Conservation (phyloP, 2,329 filamentous ascomycete genomes). For the Cladophialophora immunda region DNA sequence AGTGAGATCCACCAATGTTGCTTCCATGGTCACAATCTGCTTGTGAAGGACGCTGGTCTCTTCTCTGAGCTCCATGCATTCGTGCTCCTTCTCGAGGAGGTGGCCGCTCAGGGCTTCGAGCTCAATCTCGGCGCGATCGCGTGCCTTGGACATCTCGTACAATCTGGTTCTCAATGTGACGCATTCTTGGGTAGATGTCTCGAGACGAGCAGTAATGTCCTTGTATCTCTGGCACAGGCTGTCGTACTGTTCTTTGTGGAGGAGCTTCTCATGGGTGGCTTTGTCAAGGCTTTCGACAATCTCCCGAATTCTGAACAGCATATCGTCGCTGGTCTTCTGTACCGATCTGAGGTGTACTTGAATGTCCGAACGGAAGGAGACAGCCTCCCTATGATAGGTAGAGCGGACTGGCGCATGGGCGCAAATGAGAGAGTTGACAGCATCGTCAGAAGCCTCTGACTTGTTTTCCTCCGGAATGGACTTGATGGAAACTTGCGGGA, state of each 20-base stretch:
- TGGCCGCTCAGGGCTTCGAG: not conserved
- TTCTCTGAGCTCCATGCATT: constrained; percentile 1
- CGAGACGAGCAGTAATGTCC: not conserved
- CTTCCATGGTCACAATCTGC: not conserved
- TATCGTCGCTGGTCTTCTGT: constrained; percentile 3
- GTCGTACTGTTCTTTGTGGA: constrained; percentile 4
- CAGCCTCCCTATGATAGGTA: not conserved
- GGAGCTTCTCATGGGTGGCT: constrained; percentile 1
- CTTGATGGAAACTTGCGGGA: not conserved
- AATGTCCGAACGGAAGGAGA: constrained; percentile 2
- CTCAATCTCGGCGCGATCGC: constrained; percentile 3
- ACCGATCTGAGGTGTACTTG: constrained; percentile 2
- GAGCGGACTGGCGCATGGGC: not conserved
- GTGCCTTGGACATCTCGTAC: constrained; percentile 2
- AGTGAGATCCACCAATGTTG: not conserved
- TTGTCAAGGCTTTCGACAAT: constrained; percentile 5
- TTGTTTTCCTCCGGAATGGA: not conserved
- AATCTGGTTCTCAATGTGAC: not conserved
- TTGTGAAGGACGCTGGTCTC: not conserved
- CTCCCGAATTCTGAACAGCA: constrained; percentile 1
- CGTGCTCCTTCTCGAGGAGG: constrained; percentile 4
- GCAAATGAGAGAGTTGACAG: not conserved
- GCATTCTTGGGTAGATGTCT: not conserved
- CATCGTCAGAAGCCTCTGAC: not conserved
- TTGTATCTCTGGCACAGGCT: constrained; percentile 2